phyloP scores from a whole-genome alignment of 371 early-diverging fungal genomes.

The Mucor irregularis region DNA sequence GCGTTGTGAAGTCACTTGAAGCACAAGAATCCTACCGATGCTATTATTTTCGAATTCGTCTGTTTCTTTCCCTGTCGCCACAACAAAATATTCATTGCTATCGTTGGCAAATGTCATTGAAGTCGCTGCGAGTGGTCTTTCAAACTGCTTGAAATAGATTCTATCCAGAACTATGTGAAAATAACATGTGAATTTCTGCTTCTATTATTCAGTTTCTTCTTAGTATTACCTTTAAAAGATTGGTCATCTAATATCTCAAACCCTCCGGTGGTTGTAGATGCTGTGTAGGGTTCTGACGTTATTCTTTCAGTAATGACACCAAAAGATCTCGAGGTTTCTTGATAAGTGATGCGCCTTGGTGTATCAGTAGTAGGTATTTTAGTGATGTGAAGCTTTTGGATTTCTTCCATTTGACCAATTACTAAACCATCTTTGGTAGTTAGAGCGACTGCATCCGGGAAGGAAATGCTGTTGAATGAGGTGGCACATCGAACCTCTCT shows the following conservation, averaged over 20 bases:
- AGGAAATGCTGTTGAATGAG: conserved; percentile 62
- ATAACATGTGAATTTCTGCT: background rate
- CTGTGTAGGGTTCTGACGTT: conserved; percentile 22
- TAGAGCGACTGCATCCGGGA: conserved; percentile 73
- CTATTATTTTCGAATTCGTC: conserved; percentile 53
- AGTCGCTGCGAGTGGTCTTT: conserved; percentile 40
- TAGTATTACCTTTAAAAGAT: conserved; percentile 63
- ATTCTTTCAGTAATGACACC: conserved; percentile 60
- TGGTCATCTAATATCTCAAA: conserved; percentile 74
- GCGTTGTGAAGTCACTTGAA: conserved; percentile 46
- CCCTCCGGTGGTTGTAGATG: conserved; percentile 42
- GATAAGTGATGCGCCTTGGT: conserved; percentile 73
- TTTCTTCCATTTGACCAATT: conserved; percentile 83
- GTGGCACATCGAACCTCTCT: conserved; percentile 73
- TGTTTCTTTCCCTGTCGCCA: conserved; percentile 62
- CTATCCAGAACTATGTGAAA: conserved; percentile 45
- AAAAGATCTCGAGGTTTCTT: conserved; percentile 59
- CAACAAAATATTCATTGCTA: conserved; percentile 45
- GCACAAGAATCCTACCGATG: conserved; percentile 61
- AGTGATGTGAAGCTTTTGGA: conserved; percentile 88
- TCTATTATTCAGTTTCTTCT: background rate
- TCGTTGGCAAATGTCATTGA: conserved; percentile 45
- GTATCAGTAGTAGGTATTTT: conserved; percentile 72
- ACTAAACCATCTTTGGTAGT: conserved; percentile 65
- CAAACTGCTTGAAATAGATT: conserved; percentile 46